Evolutionary conservation across 2,329 filamentous ascomycete species (phyloP).

Genomic region (Apiospora rasikravindrae): DNA sequence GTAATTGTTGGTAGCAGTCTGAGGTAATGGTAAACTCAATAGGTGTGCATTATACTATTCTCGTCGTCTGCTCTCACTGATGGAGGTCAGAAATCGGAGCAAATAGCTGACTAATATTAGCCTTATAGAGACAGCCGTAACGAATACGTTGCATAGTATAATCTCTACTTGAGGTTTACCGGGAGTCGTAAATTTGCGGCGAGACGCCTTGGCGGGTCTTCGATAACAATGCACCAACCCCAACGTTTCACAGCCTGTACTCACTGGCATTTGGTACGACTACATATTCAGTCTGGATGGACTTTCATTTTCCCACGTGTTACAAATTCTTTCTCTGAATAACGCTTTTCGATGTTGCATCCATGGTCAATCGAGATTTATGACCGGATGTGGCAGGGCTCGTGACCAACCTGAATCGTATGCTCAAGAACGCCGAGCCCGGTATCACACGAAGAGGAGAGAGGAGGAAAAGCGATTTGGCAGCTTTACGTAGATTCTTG

Average conservation of each 20-base stretch:
- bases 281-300: not conserved
- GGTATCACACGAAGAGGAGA: not conserved
- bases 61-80: too few species aligned
- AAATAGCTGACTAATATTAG: not conserved
- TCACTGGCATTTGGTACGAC: not conserved
- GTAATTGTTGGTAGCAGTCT: too few species aligned
- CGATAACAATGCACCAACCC: not conserved
- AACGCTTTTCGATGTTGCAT: not conserved
- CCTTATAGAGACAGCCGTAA: not conserved
- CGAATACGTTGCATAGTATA: too few species aligned
- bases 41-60: too few species aligned
- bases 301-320: not conserved
- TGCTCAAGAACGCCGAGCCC: not conserved
- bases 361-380: not conserved
- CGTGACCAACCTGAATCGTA: slow-evolving; percentile 2
- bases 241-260: not conserved
- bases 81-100: too few species aligned
- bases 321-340: not conserved
- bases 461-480: not conserved
- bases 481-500: not conserved
- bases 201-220: not conserved
- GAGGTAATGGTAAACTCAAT: too few species aligned
- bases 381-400: not conserved
- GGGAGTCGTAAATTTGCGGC: not conserved
- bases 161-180: not conserved